Percentiles rank a stretch among this genome's conserved stretches.
Conservation (phyloP, 176 grass and related monocot species). For the Paspalum vaginatum region DNA sequence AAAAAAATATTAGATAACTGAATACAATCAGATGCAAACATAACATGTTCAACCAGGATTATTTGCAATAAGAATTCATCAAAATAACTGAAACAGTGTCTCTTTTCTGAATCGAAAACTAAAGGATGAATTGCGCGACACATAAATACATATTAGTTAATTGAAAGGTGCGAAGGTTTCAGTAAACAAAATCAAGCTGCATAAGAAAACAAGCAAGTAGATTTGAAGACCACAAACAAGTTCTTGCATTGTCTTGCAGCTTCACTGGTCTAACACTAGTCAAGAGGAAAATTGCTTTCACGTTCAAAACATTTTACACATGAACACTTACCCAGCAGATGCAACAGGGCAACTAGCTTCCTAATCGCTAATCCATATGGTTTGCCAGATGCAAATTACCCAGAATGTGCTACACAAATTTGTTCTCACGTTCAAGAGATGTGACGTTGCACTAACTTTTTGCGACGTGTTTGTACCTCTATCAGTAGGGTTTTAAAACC, state of each 20-base stretch:
- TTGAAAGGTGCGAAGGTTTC: not conserved
- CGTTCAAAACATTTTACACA: not conserved
- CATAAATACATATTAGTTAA: slow-evolving; percentile 3
- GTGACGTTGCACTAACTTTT: not conserved
- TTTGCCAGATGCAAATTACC: not conserved
- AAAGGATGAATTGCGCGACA: not conserved
- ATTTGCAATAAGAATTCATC: not conserved
- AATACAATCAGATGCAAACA: not conserved
- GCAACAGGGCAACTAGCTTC: not conserved
- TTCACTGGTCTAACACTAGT: not conserved
- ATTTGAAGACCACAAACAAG: not conserved
- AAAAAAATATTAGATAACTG: slow-evolving; percentile 22
- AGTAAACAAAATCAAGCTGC: not conserved
- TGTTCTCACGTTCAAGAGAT: not conserved
- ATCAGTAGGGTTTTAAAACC: not conserved
- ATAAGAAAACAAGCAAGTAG: slow-evolving; percentile 1
- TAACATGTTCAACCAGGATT: not conserved
- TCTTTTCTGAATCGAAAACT: not conserved
- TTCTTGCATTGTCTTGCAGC: not conserved
- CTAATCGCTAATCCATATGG: not conserved
- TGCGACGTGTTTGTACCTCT: not conserved
- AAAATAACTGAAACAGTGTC: not conserved
- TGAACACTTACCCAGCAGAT: not conserved
- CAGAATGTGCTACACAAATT: not conserved
- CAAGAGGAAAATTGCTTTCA: not conserved